phyloP scores from a whole-genome alignment of 2,329 filamentous ascomycete species.

The Aspergillus ochraceoroseus region DNA sequence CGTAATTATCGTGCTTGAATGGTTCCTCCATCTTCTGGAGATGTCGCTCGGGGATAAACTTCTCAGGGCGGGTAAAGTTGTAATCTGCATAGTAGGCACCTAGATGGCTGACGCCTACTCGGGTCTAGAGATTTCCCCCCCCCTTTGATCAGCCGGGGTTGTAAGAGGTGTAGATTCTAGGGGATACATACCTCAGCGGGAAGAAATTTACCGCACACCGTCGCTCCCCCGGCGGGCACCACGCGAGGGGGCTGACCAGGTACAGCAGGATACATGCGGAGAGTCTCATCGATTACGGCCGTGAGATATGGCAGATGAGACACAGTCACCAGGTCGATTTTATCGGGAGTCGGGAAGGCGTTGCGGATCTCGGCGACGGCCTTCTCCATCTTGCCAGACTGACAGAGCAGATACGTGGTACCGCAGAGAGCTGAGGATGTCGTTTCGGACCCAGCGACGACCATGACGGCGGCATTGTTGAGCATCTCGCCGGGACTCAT shows the following conservation, averaged over 20 bases:
- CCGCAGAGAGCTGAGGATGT: neutral
- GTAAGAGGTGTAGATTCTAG: too few species aligned
- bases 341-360: neutral
- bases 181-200: neutral
- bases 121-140: slow-evolving; percentile 30
- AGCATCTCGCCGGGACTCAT: slow-evolving; percentile 2
- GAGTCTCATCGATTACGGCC: slow-evolving; percentile 8
- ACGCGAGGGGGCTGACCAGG: slow-evolving; percentile 2
- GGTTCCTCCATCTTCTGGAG: slow-evolving; percentile 24
- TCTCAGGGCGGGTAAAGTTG: slow-evolving; percentile 44
- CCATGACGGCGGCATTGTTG: slow-evolving; percentile 1
- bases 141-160: neutral
- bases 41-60: slow-evolving; percentile 49
- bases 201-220: slow-evolving; percentile 1
- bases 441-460: slow-evolving; percentile 1
- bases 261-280: slow-evolving; percentile 6
- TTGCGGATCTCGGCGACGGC: slow-evolving; percentile 1
- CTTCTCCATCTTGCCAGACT: neutral
- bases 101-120: slow-evolving; percentile 43
- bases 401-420: neutral
- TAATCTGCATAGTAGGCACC: slow-evolving; percentile 41
- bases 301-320: slow-evolving; percentile 4
- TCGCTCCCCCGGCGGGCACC: neutral
- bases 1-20: slow-evolving; percentile 42
- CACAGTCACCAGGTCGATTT: slow-evolving; percentile 2